A percentile compares a stretch with the other conserved stretches of the same genome.
phyloP scores from a whole-genome alignment of 208 protist species.

The Porcisia deanei region DNA sequence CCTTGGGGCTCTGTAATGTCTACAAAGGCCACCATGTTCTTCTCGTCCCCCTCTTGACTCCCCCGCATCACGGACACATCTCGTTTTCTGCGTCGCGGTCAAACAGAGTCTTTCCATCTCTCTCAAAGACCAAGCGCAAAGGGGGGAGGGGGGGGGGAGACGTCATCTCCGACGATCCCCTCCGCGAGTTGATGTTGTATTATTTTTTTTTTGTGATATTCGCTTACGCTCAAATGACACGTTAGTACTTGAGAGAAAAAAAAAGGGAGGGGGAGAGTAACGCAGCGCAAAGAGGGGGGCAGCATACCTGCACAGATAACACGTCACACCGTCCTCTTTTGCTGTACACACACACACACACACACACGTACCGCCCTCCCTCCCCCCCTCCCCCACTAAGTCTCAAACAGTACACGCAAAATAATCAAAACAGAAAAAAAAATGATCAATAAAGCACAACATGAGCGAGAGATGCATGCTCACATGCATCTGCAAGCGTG shows the following conservation, averaged over 20 bases:
- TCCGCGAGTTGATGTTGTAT: neutral
- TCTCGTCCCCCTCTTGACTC: neutral
- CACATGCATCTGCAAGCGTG: neutral
- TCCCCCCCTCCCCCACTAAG: neutral
- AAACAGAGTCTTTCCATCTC: neutral
- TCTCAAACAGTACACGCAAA: neutral
- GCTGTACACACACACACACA: too few relatives aligned
- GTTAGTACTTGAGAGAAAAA: neutral
- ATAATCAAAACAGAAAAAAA: constrained; percentile 13
- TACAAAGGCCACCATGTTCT: neutral
- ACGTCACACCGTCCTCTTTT: neutral
- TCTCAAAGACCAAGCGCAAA: neutral
- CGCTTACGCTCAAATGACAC: neutral
- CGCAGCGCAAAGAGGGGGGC: neutral
- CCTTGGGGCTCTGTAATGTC: neutral
- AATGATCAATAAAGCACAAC: neutral
- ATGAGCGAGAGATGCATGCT: neutral
- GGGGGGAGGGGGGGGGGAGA: too few relatives aligned
- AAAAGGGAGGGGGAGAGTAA: neutral
- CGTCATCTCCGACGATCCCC: neutral
- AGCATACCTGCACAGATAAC: neutral
- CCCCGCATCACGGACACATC: neutral
- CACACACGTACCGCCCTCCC: neutral
- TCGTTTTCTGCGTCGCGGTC: neutral
- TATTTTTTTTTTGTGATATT: neutral